Conservation (phyloP, 1,284 basidiomycete genomes). For the Moesziomyces antarcticus region DNA sequence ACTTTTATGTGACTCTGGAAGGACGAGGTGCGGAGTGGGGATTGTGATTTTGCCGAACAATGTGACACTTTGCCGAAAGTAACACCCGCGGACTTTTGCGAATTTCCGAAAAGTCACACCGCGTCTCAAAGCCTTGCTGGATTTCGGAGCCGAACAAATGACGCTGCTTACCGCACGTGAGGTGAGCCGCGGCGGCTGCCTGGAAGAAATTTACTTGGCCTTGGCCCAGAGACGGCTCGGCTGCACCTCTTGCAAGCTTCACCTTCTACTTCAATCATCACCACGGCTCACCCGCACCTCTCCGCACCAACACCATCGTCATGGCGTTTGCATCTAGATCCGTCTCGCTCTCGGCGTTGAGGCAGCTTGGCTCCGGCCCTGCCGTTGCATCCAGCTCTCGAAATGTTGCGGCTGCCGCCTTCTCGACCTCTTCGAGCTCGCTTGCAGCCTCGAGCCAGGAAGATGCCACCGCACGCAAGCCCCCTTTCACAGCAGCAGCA, state of each 20-base stretch:
- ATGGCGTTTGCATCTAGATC: constrained; percentile 39
- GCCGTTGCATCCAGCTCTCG: constrained; percentile 41
- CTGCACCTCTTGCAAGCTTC: not conserved
- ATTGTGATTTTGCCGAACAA: not conserved
- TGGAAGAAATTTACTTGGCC: constrained; percentile 27
- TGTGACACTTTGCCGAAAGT: constrained; percentile 20
- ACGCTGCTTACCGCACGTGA: constrained; percentile 24
- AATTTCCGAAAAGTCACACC: constrained; percentile 6
- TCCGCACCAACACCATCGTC: not conserved
- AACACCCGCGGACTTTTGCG: constrained; percentile 8
- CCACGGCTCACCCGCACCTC: constrained; percentile 1
- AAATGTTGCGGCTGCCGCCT: constrained; percentile 19
- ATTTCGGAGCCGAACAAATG: constrained; percentile 11
- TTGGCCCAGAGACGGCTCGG: not conserved
- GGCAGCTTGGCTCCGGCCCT: constrained; percentile 30
- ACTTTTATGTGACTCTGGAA: constrained; percentile 5
- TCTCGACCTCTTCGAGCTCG: constrained; percentile 27
- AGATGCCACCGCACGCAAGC: constrained; percentile 36
- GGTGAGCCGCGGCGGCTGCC: constrained; percentile 5
- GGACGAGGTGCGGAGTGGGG: constrained; percentile 11
- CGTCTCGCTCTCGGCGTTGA: constrained; percentile 13
- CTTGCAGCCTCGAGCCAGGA: constrained; percentile 21
- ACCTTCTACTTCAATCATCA: not conserved
- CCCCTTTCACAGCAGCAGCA: constrained; percentile 29
- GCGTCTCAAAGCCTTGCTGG: constrained; percentile 3